Evolutionary conservation across 169 alveolate genomes (phyloP), one percentile per base, ranked within the genome.

Genomic region (Cryptosporidium ubiquitum): DNA sequence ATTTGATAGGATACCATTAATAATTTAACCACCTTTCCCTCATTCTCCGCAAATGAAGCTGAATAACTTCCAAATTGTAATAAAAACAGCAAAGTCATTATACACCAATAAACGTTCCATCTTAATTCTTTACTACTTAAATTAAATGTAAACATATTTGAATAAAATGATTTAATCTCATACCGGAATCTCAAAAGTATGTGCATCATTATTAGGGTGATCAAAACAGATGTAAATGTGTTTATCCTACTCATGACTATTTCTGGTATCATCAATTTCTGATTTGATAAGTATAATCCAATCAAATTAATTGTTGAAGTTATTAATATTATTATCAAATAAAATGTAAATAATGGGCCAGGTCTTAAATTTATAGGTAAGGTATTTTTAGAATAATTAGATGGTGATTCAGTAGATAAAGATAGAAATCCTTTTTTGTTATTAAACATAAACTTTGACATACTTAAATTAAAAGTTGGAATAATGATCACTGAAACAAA

Each of bases 101-200:
- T 5, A 61, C 26, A 26, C 89, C 89, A 79, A 35, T 60, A 60
- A 60, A 23, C 20, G 26, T n/a, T 40, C 89, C 89, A 79, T 60
- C 58, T 64, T 12, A 52, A 42, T 69, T 69, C 42, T 3, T n/a
- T 44, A 18, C 39, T 47, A 26, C 16, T 55, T 58, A 35, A 33
- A 16, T 23, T 29, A 1, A 20, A 23, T 55, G 16, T 23, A 55
- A 55, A 55, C 6, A 55, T 55, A 55, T 23, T 20, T n/a, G 0
- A 20, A 40, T 58, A 73, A 39, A 55, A 73, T 26, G 61, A 52
- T 31, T 26, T 31, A 9, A 73, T 73, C 18, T 73, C 70, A n/a
- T 51, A 23, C 55, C 66, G 66, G 66, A 3, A 55, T 26, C 66
- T 55, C 6, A 55, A 9, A 3, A 55, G 0, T 55, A 55, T 55